Evolutionary conservation across 1,284 basidiomycete species (phyloP), one percentile per base, ranked within the genome.

Genomic region (Takashimella tepidaria): DNA sequence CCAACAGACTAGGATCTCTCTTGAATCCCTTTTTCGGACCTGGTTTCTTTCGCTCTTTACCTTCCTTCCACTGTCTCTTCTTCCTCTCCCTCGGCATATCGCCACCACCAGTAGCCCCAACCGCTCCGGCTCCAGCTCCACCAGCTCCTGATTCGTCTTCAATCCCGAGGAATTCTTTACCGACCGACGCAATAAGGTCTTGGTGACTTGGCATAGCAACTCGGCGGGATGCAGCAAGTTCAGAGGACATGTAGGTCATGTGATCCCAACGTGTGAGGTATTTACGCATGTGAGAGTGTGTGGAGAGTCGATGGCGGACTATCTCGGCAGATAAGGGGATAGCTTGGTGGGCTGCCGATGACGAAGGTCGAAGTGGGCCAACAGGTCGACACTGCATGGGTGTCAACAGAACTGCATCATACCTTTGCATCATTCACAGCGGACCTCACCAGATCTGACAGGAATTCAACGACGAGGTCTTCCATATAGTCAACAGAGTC

Each of bases 1-100:
- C 31, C 31, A 8, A 8, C 31, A 37, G 31, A 8, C 10, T 37
- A 8, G 31, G 31, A 37, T 37, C 31, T 37, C 31, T 62, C 62
- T 68, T 70, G 68, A 66, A 75, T 2, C 64, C 71, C 58, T 65
- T 73, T 59, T 64, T 69, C n/a, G 67, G 72, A 25, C 67, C 72
- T 26, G 64, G 67, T 56, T 66, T 73, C 64, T 60, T 66, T 56
- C 56, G 66, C 56, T 65, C 66, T 41, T 62, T 52, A n/a, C 59
- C 59, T 8, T 54, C 45, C 49, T 67, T 65, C 41, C 51, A 51
- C 16, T 43, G 57, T 5, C 50, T 50, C 3, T 42, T 56, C 16
- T 48, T 60, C 19, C 51, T 62, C 63, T 54, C 54, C 27, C 24
- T 22, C 26, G 45, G 43, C 19, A 26, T 45, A 10, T 49, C 65